Percentiles rank a stretch among this genome's conserved stretches.
These are phyloP conservation scores for Penicillium sp. DNA, from an alignment of 2,329 filamentous ascomycete genomes.

Conservation along the genomic window DNA sequence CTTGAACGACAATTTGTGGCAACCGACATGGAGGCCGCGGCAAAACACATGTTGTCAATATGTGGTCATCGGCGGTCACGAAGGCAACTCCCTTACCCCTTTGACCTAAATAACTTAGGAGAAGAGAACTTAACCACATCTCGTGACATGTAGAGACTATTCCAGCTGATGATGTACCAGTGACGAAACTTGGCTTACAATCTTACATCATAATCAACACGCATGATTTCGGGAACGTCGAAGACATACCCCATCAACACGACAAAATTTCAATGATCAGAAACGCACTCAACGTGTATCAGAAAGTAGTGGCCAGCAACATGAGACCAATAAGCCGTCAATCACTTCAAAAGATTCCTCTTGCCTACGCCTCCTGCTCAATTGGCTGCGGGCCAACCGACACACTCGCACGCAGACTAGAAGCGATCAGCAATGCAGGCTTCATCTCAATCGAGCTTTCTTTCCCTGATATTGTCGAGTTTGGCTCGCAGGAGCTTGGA, in stretches of 20 bases:
- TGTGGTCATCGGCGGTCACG: constrained; percentile 12
- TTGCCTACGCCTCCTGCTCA: constrained; percentile 46
- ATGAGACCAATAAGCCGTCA: constrained; percentile 7
- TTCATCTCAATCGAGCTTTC: constrained; percentile 71
- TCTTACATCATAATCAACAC: constrained; percentile 17
- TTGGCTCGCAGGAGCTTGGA: constrained; percentile 56
- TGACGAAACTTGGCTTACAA: neutral
- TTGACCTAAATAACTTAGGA: neutral
- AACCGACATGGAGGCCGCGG: constrained; percentile 12
- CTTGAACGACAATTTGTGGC: constrained; percentile 21
- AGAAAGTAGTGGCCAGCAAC: neutral
- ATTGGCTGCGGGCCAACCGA: constrained; percentile 38
- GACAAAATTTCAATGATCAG: neutral
- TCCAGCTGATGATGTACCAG: neutral
- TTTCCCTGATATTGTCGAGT: constrained; percentile 70
- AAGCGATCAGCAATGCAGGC: constrained; percentile 41
- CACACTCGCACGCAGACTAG: constrained; percentile 40
- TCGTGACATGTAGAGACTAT: neutral
- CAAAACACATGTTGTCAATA: constrained; percentile 6
- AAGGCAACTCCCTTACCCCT: neutral
- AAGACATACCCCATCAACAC: neutral
- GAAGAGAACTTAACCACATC: neutral
- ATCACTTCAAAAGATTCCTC: constrained; percentile 27
- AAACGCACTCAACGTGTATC: neutral
- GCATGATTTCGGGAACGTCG: neutral